These are phyloP conservation scores for Tricholoma sp. DNA, from an alignment of 768 basidiomycete species.

Conservation along the genomic window DNA sequence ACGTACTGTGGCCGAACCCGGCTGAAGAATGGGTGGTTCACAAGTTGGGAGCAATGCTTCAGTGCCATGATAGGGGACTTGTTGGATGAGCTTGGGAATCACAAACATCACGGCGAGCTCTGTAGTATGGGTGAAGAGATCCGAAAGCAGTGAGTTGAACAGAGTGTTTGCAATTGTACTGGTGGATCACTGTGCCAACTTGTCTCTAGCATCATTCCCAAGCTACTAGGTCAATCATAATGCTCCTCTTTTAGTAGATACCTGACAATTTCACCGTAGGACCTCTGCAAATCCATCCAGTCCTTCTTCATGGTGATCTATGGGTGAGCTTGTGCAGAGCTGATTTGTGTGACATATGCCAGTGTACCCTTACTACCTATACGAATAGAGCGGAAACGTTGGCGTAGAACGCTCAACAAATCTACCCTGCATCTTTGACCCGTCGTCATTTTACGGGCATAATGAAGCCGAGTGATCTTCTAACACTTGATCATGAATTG, in stretches of 20 bases:
- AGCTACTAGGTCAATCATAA: constrained; percentile 41
- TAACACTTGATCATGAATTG: neutral
- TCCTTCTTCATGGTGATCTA: constrained; percentile 73
- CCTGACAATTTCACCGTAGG: constrained; percentile 19
- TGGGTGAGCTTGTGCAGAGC: constrained; percentile 46
- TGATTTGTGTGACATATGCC: too few relatives aligned
- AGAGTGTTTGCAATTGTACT: neutral
- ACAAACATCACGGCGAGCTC: constrained; percentile 38
- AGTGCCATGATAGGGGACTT: constrained; percentile 56
- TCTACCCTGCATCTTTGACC: constrained; percentile 70
- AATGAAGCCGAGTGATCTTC: constrained; percentile 71
- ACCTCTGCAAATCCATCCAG: constrained; percentile 54
- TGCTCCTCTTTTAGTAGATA: constrained; percentile 2
- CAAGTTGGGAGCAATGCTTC: constrained; percentile 69
- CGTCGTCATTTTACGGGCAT: constrained; percentile 76
- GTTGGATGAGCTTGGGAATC: constrained; percentile 37
- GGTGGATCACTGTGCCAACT: neutral
- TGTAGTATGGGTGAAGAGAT: constrained; percentile 17
- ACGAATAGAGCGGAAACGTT: constrained; percentile 62
- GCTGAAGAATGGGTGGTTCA: constrained; percentile 68
- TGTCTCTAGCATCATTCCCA: constrained; percentile 60
- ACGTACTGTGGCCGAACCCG: constrained; percentile 76
- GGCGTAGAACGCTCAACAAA: constrained; percentile 51
- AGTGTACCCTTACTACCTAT: constrained; percentile 2
- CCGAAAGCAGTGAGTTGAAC: neutral